phyloP scores from a whole-genome alignment of 2,329 filamentous ascomycete species.

The Pseudogymnoascus sp. region DNA sequence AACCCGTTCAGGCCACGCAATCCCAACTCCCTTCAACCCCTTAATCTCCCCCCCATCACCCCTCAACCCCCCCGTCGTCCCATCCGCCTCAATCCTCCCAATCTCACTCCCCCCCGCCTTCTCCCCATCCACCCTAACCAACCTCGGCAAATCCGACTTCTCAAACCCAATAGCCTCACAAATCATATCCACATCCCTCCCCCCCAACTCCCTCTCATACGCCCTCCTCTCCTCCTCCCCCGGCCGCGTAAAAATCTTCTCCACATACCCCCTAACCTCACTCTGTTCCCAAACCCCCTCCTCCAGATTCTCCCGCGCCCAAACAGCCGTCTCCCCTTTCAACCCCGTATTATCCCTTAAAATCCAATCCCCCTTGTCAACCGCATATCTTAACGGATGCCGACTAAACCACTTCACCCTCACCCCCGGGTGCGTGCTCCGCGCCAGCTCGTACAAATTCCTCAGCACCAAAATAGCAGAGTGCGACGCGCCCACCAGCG shows the following conservation, averaged over 20 bases:
- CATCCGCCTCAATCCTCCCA: slow-evolving; percentile 26
- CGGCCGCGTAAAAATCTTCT: slow-evolving; percentile 22
- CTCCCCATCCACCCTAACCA: slow-evolving; percentile 28
- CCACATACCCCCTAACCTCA: slow-evolving; percentile 21
- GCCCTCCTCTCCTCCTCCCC: slow-evolving; percentile 33
- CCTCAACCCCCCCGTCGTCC: slow-evolving; percentile 37
- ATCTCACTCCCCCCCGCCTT: slow-evolving; percentile 9
- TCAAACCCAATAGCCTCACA: slow-evolving; percentile 50
- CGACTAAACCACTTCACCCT: slow-evolving; percentile 54
- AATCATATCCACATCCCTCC: slow-evolving; percentile 36
- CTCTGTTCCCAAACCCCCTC: slow-evolving; percentile 35
- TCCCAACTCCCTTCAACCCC: slow-evolving; percentile 52
- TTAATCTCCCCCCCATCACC: slow-evolving; percentile 31
- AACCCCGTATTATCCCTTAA: slow-evolving; percentile 57
- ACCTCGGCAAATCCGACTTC: slow-evolving; percentile 39
- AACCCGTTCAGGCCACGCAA: slow-evolving; percentile 54
- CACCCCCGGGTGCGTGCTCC: slow-evolving; percentile 42
- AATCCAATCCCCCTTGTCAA: slow-evolving; percentile 55
- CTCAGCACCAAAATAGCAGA: slow-evolving; percentile 54
- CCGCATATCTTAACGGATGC: slow-evolving; percentile 51
- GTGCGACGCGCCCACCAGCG: slow-evolving; percentile 54
- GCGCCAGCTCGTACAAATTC: slow-evolving; percentile 48
- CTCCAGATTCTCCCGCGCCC: slow-evolving; percentile 51
- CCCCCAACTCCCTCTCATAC: slow-evolving; percentile 39
- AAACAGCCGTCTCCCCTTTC: slow-evolving; percentile 52